Conservation (phyloP, 2,329 filamentous ascomycete genomes). For the Arthrobotrys musiformis region DNA sequence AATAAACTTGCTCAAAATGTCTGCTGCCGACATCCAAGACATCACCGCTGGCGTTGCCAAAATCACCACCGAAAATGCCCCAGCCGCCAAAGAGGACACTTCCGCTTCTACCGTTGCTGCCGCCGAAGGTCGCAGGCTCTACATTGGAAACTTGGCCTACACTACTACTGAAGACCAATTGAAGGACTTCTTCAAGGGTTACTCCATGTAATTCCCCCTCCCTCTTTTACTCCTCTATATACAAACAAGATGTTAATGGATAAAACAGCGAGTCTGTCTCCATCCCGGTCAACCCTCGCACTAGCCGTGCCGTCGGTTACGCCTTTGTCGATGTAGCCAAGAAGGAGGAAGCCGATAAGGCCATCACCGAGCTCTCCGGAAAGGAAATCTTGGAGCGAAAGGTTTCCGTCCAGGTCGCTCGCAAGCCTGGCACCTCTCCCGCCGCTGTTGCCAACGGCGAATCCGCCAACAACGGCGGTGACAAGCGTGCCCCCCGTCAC, state of each 20-base stretch:
- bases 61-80: slow-evolving; percentile 62
- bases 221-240: background rate
- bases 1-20: slow-evolving; percentile 57
- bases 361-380: slow-evolving; percentile 93
- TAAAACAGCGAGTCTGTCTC: slow-evolving; percentile 88
- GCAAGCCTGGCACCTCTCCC: slow-evolving; percentile 91
- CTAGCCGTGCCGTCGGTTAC: slow-evolving; percentile 97
- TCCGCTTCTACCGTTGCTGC: slow-evolving; percentile 96
- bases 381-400: slow-evolving; percentile 98
- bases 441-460: slow-evolving; percentile 76
- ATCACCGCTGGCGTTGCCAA: slow-evolving; percentile 54
- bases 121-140: slow-evolving; percentile 97
- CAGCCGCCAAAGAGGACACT: slow-evolving; percentile 72
- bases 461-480: slow-evolving; percentile 73
- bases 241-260: slow-evolving; percentile 53
- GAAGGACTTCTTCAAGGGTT: slow-evolving; percentile 99
- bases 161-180: slow-evolving; percentile 99
- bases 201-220: slow-evolving; percentile 85
- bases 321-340: slow-evolving; percentile 98
- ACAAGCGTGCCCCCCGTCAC: slow-evolving; percentile 68
- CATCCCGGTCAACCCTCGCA: slow-evolving; percentile 99
- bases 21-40: slow-evolving; percentile 56
- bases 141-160: slow-evolving; percentile 99
- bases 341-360: slow-evolving; percentile 91
- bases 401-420: slow-evolving; percentile 97